phyloP scores from a whole-genome alignment of 495 filamentous ascomycete genomes.

The Podospora australis region DNA sequence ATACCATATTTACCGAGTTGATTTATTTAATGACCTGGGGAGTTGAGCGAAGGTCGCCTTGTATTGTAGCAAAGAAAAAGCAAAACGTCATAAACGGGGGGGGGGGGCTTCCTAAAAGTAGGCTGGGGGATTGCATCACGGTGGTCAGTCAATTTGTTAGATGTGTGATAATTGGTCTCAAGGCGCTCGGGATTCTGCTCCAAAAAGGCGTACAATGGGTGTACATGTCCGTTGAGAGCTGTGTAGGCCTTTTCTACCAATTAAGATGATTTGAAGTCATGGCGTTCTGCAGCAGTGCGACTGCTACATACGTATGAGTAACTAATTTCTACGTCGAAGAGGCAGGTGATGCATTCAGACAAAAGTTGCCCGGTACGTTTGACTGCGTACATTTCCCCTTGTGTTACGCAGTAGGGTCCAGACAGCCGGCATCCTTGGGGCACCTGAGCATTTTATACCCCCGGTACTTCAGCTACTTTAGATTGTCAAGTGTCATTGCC shows the following conservation, averaged over 20 bases:
- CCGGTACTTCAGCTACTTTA: too few relatives aligned
- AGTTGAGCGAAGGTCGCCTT: slow-evolving; percentile 14
- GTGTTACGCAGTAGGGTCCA: too few relatives aligned
- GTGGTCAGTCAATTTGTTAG: slow-evolving; percentile 14
- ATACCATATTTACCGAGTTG: slow-evolving; percentile 13
- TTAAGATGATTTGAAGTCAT: neutral
- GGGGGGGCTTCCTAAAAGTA: slow-evolving; percentile 16
- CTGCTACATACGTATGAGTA: too few relatives aligned
- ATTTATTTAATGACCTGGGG: slow-evolving; percentile 17
- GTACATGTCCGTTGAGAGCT: neutral
- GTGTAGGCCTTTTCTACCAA: too few relatives aligned
- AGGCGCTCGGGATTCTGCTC: neutral
- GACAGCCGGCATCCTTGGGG: too few relatives aligned
- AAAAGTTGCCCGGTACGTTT: too few relatives aligned
- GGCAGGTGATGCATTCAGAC: too few relatives aligned
- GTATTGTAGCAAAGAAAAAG: slow-evolving; percentile 23
- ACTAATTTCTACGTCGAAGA: too few relatives aligned
- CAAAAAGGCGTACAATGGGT: neutral
- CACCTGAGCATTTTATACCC: too few relatives aligned
- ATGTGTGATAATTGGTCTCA: slow-evolving; percentile 3
- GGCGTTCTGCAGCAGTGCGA: too few relatives aligned
- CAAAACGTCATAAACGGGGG: slow-evolving; percentile 18
- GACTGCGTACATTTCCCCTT: too few relatives aligned
- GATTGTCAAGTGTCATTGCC: too few relatives aligned
- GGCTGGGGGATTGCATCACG: slow-evolving; percentile 15